Base-by-base conservation (phyloP, 495 filamentous ascomycete genomes). In the Lepidopterella palustris region DNA sequence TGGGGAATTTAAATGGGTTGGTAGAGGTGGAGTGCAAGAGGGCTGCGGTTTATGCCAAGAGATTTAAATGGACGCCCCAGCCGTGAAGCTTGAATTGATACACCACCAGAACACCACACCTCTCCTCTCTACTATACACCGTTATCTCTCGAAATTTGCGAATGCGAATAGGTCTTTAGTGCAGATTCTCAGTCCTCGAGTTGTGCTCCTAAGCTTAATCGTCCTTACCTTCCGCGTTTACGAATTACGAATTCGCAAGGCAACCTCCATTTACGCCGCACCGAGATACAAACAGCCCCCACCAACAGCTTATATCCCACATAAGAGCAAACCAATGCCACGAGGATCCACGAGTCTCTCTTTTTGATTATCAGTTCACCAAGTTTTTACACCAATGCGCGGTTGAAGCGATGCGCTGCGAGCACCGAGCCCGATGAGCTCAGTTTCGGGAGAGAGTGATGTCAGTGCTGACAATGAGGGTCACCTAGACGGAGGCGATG, bases 381-480 rank as follows among this genome's bases (percentile, higher is more conserved):
- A 26, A 27, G 13, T 48, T 28, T 23, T 35, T 53, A 25, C 26
- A 27, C 18, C 57, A 25, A 60, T 58, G 60, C 59, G 52, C 58
- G 54, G 27, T 48, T 63, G 66, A 62, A 68, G 67, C 58, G 51
- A 71, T 71, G 69, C 56, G 45, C 27, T 42, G 45, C 59, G 59
- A 45, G 10, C 18, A n/a, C 59, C 59, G 62, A 64, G 53, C 59
- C 70, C 59, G 61, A 75, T 75, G 73, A 75, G 73, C 71, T 72
- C 73, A 67, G 55, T 54, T 57, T 64, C 67, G 58, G 70, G 59
- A 60, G 70, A 67, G 61, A 69, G 68, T 61, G 58, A 65, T 53
- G 64, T 55, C n/a, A 70, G 68, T 60, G 70, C 59, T 57, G 58
- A 63, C 20, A 59, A 68, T 27, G 62, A 62, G n/a, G 66, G 66